Percentiles rank a stretch among this genome's conserved stretches.
Conservation (phyloP, 2,329 filamentous ascomycete species). For the Colletotrichum euphorbiae region DNA sequence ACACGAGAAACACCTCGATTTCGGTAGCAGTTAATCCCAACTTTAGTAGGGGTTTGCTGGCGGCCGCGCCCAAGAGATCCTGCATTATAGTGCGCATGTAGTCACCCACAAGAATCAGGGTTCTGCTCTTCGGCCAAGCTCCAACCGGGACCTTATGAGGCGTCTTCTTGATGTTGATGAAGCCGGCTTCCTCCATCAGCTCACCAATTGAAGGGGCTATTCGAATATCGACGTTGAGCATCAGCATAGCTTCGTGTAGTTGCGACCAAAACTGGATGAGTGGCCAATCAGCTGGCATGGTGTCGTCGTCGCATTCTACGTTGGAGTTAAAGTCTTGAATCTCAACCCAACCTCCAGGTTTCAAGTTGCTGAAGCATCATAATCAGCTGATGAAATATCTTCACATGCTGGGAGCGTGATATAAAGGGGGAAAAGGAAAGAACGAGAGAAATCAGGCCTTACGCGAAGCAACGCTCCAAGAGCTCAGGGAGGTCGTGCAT, state of each 20-base stretch:
- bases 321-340: conserved; percentile 57
- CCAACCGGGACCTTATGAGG: conserved; percentile 37
- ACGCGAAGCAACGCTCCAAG: background rate
- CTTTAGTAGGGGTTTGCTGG: background rate
- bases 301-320: conserved; percentile 50
- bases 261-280: background rate
- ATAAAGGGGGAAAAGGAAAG: too few relatives aligned
- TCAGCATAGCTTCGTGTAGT: background rate
- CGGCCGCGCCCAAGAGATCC: background rate
- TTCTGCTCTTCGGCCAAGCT: conserved; percentile 48
- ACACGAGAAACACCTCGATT: conserved; percentile 47
- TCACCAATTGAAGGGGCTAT: conserved; percentile 22
- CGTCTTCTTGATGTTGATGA: conserved; percentile 40
- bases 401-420: too few relatives aligned
- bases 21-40: background rate
- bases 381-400: background rate
- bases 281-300: conserved; percentile 42
- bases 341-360: conserved; percentile 59
- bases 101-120: conserved; percentile 45
- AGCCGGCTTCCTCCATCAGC: conserved; percentile 40
- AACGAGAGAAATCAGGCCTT: background rate
- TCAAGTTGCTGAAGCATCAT: conserved; percentile 40
- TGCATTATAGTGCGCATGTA: background rate
- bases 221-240: background rate
- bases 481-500: background rate